A percentile compares a stretch with the other conserved stretches of the same genome.
Evolutionary conservation across 2,329 filamentous ascomycete species (phyloP).

Genomic region (Exophiala oligosperma): DNA sequence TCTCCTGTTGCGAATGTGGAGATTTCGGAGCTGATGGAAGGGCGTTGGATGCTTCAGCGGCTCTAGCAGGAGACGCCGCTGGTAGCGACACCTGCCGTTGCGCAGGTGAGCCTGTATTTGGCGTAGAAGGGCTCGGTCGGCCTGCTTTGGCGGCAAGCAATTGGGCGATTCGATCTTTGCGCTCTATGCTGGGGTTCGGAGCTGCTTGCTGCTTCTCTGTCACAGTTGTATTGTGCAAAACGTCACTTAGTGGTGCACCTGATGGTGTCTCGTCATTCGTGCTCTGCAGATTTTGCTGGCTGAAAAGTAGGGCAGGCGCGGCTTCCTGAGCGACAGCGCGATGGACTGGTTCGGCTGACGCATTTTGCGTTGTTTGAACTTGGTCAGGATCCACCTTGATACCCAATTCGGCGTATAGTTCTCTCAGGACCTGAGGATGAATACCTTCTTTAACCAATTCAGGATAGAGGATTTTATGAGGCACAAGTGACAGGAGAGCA

Average conservation of each 20-base stretch:
- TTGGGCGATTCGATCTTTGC: slow-evolving; percentile 75
- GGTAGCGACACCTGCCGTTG: slow-evolving; percentile 1
- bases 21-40: background rate
- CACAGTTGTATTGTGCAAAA: too few relatives aligned
- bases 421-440: slow-evolving; percentile 60
- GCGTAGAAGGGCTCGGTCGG: slow-evolving; percentile 40
- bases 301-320: too few relatives aligned
- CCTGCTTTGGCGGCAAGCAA: slow-evolving; percentile 71
- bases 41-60: background rate
- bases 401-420: slow-evolving; percentile 68
- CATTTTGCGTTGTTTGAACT: background rate
- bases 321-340: background rate
- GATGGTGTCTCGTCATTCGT: background rate
- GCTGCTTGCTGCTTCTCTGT: slow-evolving; percentile 27
- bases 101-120: background rate
- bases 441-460: slow-evolving; percentile 74
- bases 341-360: background rate
- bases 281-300: too few relatives aligned
- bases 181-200: slow-evolving; percentile 55
- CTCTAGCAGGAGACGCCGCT: background rate
- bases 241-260: background rate
- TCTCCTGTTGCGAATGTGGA: background rate
- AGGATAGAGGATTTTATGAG: slow-evolving; percentile 69
- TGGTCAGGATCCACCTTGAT: slow-evolving; percentile 42
- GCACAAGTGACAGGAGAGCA: slow-evolving; percentile 63